phyloP scores from a whole-genome alignment of 2,329 filamentous ascomycete genomes.

The Mycosphaerella sp. region DNA sequence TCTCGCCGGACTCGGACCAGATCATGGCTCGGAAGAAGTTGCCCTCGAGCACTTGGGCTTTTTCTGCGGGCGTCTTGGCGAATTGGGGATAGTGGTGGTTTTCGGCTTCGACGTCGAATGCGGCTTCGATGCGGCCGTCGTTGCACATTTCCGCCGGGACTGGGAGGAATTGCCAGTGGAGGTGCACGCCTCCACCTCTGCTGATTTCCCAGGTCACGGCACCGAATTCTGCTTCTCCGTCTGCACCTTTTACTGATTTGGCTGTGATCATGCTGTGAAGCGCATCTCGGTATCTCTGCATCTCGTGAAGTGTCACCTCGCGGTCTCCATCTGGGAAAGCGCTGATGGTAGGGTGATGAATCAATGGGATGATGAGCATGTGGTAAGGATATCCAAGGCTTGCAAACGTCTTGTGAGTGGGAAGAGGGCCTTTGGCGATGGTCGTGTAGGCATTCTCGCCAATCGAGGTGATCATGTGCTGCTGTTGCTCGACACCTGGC shows the following conservation, averaged over 20 bases:
- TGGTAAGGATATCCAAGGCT: constrained; percentile 73
- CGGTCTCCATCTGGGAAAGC: constrained; percentile 54
- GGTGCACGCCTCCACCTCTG: constrained; percentile 71
- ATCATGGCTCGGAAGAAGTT: constrained; percentile 35
- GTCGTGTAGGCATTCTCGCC: constrained; percentile 84
- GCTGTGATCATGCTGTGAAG: constrained; percentile 68
- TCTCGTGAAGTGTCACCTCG: constrained; percentile 64
- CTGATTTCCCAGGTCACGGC: constrained; percentile 91
- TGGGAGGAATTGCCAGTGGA: constrained; percentile 90
- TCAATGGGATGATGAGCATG: constrained; percentile 82
- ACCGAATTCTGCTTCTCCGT: constrained; percentile 57
- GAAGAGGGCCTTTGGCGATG: constrained; percentile 83
- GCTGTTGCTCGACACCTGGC: constrained; percentile 58
- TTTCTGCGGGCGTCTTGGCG: constrained; percentile 27
- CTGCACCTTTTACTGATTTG: constrained; percentile 31
- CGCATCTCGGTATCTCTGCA: constrained; percentile 70
- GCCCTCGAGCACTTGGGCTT: constrained; percentile 25
- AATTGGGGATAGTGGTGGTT: constrained; percentile 59
- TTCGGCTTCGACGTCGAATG: constrained; percentile 81
- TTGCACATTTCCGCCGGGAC: constrained; percentile 61
- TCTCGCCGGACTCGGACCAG: constrained; percentile 43
- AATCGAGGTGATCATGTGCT: constrained; percentile 85
- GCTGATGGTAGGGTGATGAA: constrained; percentile 70
- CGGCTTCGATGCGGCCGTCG: constrained; percentile 74
- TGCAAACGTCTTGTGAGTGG: constrained; percentile 63